These are phyloP conservation scores for Saccharomyces jurei DNA, from an alignment of 805 yeast genomes.

Conservation along the genomic window DNA sequence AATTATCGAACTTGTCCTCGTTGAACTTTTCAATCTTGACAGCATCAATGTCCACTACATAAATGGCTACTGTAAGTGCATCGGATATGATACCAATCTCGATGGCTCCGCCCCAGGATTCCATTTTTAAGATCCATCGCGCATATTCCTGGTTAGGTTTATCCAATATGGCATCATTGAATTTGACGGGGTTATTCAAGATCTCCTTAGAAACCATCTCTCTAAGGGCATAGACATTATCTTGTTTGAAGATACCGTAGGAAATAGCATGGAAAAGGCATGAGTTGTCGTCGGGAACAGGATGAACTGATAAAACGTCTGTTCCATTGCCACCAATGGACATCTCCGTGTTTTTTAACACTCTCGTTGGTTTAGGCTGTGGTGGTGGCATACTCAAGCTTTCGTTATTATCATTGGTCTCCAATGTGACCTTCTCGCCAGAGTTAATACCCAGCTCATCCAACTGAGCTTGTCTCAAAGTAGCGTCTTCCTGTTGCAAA, in stretches of 20 bases:
- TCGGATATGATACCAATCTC: slow-evolving; percentile 57
- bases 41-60: slow-evolving; percentile 58
- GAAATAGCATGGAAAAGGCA: slow-evolving; percentile 64
- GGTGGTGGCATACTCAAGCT: slow-evolving; percentile 3
- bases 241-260: slow-evolving; percentile 39
- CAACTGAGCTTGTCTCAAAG: slow-evolving; percentile 14
- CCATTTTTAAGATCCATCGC: slow-evolving; percentile 51
- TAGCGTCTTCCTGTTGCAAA: slow-evolving; percentile 14
- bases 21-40: slow-evolving; percentile 49
- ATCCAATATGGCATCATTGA: slow-evolving; percentile 45
- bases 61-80: slow-evolving; percentile 43
- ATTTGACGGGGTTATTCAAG: slow-evolving; percentile 35
- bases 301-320: slow-evolving; percentile 40
- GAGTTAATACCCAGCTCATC: slow-evolving; percentile 40
- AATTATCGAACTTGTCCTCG: slow-evolving; percentile 34
- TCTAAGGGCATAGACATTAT: slow-evolving; percentile 33
- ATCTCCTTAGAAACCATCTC: slow-evolving; percentile 44
- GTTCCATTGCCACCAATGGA: slow-evolving; percentile 11
- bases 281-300: slow-evolving; percentile 70
- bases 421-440: slow-evolving; percentile 48
- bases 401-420: neutral
- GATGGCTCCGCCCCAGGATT: slow-evolving; percentile 80
- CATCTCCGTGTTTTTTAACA: neutral
- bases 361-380: slow-evolving; percentile 2
- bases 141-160: slow-evolving; percentile 41